phyloP scores from a whole-genome alignment of 1,139 yeast species.

The Kodamaea alishanica region DNA sequence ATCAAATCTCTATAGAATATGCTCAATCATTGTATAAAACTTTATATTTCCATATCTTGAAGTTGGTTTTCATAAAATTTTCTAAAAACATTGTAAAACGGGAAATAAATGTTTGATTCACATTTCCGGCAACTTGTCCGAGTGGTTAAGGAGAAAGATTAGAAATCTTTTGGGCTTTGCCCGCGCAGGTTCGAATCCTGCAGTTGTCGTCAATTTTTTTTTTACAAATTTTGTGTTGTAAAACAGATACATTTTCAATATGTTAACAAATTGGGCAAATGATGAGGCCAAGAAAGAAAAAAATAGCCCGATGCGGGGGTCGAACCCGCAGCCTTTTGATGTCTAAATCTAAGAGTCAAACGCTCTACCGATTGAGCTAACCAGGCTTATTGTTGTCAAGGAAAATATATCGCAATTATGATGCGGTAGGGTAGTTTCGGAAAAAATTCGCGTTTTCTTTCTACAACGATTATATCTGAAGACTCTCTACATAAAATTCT shows the following conservation, averaged over 20 bases:
- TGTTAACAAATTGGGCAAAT: too few relatives aligned
- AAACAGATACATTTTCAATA: not conserved
- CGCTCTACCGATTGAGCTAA: conserved; percentile 33
- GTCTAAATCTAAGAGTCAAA: conserved; percentile 24
- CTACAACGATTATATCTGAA: too few relatives aligned
- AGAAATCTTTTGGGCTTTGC: conserved; percentile 46
- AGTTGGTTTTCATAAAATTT: too few relatives aligned
- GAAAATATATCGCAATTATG: too few relatives aligned
- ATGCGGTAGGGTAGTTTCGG: too few relatives aligned
- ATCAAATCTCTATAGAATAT: too few relatives aligned
- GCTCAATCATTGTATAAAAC: too few relatives aligned
- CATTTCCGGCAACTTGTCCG: conserved; percentile 36
- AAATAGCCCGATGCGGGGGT: conserved; percentile 48
- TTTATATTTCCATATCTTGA: too few relatives aligned
- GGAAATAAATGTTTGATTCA: too few relatives aligned
- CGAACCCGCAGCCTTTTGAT: conserved; percentile 52
- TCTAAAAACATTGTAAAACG: too few relatives aligned
- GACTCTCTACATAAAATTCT: too few relatives aligned
- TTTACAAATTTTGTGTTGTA: not conserved
- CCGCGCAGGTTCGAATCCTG: conserved; percentile 58
- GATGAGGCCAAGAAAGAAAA: not conserved
- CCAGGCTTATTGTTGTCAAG: conserved; percentile 20
- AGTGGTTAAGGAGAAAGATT: conserved; percentile 38
- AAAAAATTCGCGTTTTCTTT: too few relatives aligned
- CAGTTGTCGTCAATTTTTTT: conserved; percentile 32